phyloP scores from a whole-genome alignment of 257 asterid genomes.

The Gardenia jasminoides region DNA sequence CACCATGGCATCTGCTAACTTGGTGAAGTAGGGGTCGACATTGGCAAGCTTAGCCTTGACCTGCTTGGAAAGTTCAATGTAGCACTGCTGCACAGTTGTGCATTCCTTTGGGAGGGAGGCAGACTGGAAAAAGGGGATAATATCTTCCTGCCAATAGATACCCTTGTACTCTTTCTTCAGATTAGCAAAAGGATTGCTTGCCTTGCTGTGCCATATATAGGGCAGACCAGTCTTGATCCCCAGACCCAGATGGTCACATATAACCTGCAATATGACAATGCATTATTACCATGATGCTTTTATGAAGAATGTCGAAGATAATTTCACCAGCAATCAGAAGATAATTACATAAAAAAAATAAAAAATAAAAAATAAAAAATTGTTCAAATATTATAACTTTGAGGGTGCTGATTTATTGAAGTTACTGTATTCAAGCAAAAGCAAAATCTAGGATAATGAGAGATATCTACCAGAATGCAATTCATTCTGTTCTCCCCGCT shows the following conservation, averaged over 20 bases:
- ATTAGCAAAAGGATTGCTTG: constrained; percentile 90
- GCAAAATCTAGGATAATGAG: neutral
- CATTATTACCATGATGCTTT: neutral
- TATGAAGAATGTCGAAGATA: neutral
- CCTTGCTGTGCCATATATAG: constrained; percentile 94
- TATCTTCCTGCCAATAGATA: constrained; percentile 94
- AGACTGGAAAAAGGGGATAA: constrained; percentile 79
- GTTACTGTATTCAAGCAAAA: neutral
- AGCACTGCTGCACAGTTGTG: constrained; percentile 76
- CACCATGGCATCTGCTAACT: constrained; percentile 82
- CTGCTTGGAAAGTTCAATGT: constrained; percentile 65
- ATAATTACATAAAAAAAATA: too few relatives aligned
- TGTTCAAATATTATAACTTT: neutral
- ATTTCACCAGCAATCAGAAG: neutral
- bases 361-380: too few relatives aligned
- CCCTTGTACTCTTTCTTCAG: constrained; percentile 84
- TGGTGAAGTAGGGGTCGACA: constrained; percentile 62
- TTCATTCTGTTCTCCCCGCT: neutral
- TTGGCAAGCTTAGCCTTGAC: constrained; percentile 79
- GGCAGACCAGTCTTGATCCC: constrained; percentile 91
- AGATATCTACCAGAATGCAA: neutral
- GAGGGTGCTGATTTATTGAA: neutral
- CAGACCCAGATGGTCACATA: constrained; percentile 80
- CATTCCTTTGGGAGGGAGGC: constrained; percentile 57
- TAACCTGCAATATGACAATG: constrained; percentile 43